phyloP scores from a whole-genome alignment of 2,329 filamentous ascomycete species.

The Thielaviopsis cerberus region DNA sequence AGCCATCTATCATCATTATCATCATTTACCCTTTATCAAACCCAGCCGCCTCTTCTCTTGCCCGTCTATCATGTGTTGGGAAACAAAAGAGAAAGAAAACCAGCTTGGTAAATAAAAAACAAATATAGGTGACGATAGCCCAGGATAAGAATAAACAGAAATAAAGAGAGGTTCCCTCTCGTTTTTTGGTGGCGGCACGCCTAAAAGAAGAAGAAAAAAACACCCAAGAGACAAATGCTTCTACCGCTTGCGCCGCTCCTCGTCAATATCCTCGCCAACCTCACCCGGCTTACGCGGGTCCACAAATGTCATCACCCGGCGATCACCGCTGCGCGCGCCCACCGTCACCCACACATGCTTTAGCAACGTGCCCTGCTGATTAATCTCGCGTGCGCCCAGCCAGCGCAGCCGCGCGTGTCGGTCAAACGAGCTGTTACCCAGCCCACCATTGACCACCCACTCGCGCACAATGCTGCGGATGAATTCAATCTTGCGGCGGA shows the following conservation, averaged over 20 bases:
- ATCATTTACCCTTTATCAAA: neutral
- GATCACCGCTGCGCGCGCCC: slow-evolving; percentile 42
- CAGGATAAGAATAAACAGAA: neutral
- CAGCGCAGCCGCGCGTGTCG: slow-evolving; percentile 36
- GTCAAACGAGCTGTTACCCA: slow-evolving; percentile 47
- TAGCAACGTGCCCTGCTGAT: slow-evolving; percentile 22
- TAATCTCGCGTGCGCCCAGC: slow-evolving; percentile 38
- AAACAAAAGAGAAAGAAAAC: slow-evolving; percentile 5
- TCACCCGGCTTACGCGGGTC: slow-evolving; percentile 35
- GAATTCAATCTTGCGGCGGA: slow-evolving; percentile 57
- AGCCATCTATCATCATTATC: neutral
- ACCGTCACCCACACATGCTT: slow-evolving; percentile 54
- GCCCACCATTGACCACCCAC: slow-evolving; percentile 51
- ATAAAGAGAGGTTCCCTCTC: neutral
- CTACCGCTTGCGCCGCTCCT: slow-evolving; percentile 14
- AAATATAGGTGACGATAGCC: neutral
- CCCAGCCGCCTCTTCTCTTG: neutral
- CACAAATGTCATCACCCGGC: slow-evolving; percentile 34
- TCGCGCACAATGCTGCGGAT: slow-evolving; percentile 48
- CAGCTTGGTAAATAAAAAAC: neutral
- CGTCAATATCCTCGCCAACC: slow-evolving; percentile 35
- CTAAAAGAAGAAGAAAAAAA: neutral
- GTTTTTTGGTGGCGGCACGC: neutral
- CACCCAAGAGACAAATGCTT: neutral
- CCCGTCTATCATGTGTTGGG: neutral